phyloP scores from a whole-genome alignment of 1,284 basidiomycete species.

The Tilletia caries region DNA sequence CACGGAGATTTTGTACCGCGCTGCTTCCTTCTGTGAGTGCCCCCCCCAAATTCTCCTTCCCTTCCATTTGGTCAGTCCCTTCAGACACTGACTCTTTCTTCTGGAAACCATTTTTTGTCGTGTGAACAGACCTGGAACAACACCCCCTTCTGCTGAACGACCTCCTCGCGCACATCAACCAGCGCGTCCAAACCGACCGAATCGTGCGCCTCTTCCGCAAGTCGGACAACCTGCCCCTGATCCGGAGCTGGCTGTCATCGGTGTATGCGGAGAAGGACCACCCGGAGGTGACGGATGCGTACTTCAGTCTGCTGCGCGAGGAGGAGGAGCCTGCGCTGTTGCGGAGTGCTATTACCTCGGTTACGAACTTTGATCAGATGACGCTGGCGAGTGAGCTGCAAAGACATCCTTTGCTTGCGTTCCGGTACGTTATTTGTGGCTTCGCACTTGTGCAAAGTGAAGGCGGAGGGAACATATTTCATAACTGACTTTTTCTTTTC shows the following conservation, averaged over 20 bases:
- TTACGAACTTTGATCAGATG: constrained; percentile 95
- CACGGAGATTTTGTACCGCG: constrained; percentile 94
- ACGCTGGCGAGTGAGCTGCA: constrained; percentile 80
- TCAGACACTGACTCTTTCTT: background rate
- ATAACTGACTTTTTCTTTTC: too few species aligned
- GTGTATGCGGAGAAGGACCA: constrained; percentile 71
- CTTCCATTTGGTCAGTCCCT: constrained; percentile 33
- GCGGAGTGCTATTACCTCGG: constrained; percentile 90
- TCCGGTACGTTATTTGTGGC: too few species aligned
- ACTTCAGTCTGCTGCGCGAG: constrained; percentile 93
- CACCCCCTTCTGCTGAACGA: constrained; percentile 91
- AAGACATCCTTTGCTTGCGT: constrained; percentile 88
- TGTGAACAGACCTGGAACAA: constrained; percentile 69
- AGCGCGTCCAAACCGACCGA: constrained; percentile 87
- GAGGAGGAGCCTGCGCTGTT: constrained; percentile 98
- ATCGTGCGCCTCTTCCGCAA: constrained; percentile 86
- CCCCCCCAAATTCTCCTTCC: too few species aligned
- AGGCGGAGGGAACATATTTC: too few species aligned
- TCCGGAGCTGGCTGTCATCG: constrained; percentile 91
- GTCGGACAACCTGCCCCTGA: constrained; percentile 92
- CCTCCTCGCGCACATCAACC: constrained; percentile 82
- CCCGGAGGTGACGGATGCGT: constrained; percentile 94
- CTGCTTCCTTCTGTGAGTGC: constrained; percentile 48
- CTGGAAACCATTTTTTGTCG: constrained; percentile 68
- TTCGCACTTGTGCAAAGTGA: constrained; percentile 55